Evolutionary conservation across 768 basidiomycete genomes (phyloP).

Genomic region (Naematelia encephala): DNA sequence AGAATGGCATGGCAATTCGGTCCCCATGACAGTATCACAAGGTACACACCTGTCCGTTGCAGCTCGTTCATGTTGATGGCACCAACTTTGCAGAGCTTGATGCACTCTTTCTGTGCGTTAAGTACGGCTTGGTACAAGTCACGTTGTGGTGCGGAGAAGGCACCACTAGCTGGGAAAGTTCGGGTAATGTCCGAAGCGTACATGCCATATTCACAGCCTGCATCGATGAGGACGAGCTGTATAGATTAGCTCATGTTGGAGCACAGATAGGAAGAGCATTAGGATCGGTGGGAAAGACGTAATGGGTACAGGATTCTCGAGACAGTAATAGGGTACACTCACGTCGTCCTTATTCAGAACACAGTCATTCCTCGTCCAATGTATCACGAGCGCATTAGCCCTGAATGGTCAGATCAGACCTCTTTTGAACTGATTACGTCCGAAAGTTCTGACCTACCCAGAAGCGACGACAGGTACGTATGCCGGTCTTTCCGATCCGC

Average conservation of each 20-base stretch:
- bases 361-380: conserved; percentile 90
- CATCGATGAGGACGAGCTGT: conserved; percentile 70
- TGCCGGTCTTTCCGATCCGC: conserved; percentile 80
- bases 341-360: conserved; percentile 67
- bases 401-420: conserved; percentile 51
- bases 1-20: neutral
- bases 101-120: conserved; percentile 51
- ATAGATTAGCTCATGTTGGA: conserved; percentile 1
- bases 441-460: conserved; percentile 57
- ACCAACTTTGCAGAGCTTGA: conserved; percentile 51
- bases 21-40: too few species aligned
- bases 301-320: neutral
- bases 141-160: conserved; percentile 71
- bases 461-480: conserved; percentile 98
- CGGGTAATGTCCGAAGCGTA: conserved; percentile 88
- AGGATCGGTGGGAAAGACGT: too few species aligned
- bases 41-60: conserved; percentile 61
- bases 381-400: conserved; percentile 82
- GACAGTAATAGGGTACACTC: conserved; percentile 7
- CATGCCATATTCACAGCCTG: conserved; percentile 85
- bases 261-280: too few species aligned
- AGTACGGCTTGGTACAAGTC: conserved; percentile 68
- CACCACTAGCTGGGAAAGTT: conserved; percentile 81
- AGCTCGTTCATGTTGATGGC: conserved; percentile 68
- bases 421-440: too few species aligned